Evolutionary conservation across 345 rosid species (phyloP), one percentile per base, ranked within the genome.

Genomic region (Eucalyptus tenuipes): DNA sequence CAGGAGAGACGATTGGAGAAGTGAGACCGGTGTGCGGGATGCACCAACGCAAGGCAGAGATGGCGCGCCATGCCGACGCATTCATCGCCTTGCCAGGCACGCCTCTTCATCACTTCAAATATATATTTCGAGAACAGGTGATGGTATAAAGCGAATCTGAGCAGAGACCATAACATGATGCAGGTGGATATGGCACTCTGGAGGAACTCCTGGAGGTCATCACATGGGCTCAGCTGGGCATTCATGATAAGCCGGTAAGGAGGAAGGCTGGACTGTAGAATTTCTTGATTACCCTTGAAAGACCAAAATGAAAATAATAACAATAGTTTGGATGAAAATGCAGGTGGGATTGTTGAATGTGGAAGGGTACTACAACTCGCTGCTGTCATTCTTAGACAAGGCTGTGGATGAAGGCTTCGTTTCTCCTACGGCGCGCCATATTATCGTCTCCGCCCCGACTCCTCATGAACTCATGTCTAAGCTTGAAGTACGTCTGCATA

Each of bases 401-500:
- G 98, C 98, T 11, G 97, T 96, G 3, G 98, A 95, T 20, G 98
- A 96, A 93, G 98, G 98, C 8, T 95, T 96, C 93, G 86, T 96
- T 79, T 89, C 94, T 16, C 95, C 96, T 49, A 91, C 97, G 85
- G 98, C 97, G 86, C 96, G 96, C 40, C 92, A 93, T 92, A 96
- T 96, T 42, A 93, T 96, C 89, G 94, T 96, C 29, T 95, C 97
- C 85, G 96, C 98, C 91, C 95, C 90, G 59, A 93, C 95, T 88
- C 95, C 96, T 91, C 94, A 92, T 16, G 96, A 96, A 88, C 95
- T 95, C 89, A 94, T 96, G 93, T 93, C 88, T 94, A 94, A 93
- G 92, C 97, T 96, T 33, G 97, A 95, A 97, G 98, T 95, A 90
- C 17, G 14, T 14, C 10, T 29, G 44, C n/a, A 9, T 14, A 59